Evolutionary conservation across 208 protist species (phyloP).

Genomic region (Trypanosoma cruzi): DNA sequence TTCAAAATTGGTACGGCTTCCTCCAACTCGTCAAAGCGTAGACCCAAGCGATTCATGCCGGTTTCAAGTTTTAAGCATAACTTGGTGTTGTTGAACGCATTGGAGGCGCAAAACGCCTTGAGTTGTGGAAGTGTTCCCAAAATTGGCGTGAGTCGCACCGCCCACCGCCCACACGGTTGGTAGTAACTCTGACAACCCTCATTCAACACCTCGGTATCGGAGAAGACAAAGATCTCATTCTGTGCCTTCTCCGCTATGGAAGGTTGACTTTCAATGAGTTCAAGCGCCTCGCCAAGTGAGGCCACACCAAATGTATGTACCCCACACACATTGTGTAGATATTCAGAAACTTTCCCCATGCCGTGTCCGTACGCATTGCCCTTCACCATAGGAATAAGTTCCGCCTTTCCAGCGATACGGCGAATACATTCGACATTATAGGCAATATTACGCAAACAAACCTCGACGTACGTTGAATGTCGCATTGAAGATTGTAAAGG

Average conservation of each 20-base stretch:
- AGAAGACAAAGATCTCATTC: constrained; percentile 45
- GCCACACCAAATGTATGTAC: constrained; percentile 50
- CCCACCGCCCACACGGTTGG: constrained; percentile 28
- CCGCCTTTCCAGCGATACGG: constrained; percentile 39
- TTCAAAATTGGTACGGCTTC: constrained; percentile 35
- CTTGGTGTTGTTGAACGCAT: constrained; percentile 40
- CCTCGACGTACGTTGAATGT: constrained; percentile 50
- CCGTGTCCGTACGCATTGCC: constrained; percentile 60
- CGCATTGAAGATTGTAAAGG: constrained; percentile 33
- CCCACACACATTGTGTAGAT: constrained; percentile 36
- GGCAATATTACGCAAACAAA: constrained; percentile 39
- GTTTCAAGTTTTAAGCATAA: constrained; percentile 59
- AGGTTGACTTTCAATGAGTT: constrained; percentile 14
- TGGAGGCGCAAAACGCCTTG: constrained; percentile 36
- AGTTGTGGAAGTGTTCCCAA: constrained; percentile 36
- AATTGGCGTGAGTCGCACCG: constrained; percentile 37
- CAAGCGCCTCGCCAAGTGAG: constrained; percentile 49
- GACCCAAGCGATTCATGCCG: constrained; percentile 56
- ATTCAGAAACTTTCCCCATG: constrained; percentile 38
- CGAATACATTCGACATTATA: constrained; percentile 50
- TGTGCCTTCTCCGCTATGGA: constrained; percentile 14
- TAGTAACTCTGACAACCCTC: constrained; percentile 42
- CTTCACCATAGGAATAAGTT: constrained; percentile 59
- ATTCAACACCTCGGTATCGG: constrained; percentile 50
- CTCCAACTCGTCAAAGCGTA: constrained; percentile 35